A percentile compares a stretch with the other conserved stretches of the same genome.
Conservation (phyloP, 208 protist species). For the Blastocrithidia nonstop region DNA sequence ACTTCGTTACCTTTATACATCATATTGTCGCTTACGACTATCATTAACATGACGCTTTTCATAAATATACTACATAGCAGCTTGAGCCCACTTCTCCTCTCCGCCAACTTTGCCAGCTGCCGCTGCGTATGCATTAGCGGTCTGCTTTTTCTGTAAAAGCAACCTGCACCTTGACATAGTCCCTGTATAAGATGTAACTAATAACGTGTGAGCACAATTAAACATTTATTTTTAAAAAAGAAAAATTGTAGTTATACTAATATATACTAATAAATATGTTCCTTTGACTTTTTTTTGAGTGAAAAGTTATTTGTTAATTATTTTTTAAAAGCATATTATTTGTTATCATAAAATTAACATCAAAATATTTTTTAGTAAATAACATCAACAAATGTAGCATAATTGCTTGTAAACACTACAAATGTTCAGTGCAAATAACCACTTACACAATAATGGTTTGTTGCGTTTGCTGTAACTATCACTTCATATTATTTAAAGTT, state of each 20-base stretch:
- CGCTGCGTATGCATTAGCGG: slow-evolving; percentile 49
- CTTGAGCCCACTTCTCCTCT: slow-evolving; percentile 81
- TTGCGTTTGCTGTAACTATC: too few species aligned
- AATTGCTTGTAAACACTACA: too few species aligned
- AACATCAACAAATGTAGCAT: too few species aligned
- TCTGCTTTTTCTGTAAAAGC: slow-evolving; percentile 51
- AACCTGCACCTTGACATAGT: neutral
- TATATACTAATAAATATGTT: too few species aligned
- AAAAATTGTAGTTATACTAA: neutral
- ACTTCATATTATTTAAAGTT: too few species aligned
- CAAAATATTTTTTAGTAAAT: too few species aligned
- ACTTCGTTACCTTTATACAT: slow-evolving; percentile 53
- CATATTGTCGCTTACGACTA: slow-evolving; percentile 51
- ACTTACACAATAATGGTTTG: too few species aligned
- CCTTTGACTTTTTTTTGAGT: too few species aligned
- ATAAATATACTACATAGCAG: slow-evolving; percentile 81
- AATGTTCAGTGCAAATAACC: too few species aligned
- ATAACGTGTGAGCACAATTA: neutral
- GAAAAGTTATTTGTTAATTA: too few species aligned
- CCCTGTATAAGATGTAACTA: slow-evolving; percentile 5
- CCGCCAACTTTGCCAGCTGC: slow-evolving; percentile 51
- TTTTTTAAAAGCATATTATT: too few species aligned
- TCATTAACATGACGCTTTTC: slow-evolving; percentile 76
- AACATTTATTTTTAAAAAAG: slow-evolving; percentile 1
- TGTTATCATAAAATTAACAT: too few species aligned